Percentiles rank a stretch among this genome's conserved stretches.
phyloP scores from a whole-genome alignment of 768 basidiomycete genomes.

The Termitomyces sp. region DNA sequence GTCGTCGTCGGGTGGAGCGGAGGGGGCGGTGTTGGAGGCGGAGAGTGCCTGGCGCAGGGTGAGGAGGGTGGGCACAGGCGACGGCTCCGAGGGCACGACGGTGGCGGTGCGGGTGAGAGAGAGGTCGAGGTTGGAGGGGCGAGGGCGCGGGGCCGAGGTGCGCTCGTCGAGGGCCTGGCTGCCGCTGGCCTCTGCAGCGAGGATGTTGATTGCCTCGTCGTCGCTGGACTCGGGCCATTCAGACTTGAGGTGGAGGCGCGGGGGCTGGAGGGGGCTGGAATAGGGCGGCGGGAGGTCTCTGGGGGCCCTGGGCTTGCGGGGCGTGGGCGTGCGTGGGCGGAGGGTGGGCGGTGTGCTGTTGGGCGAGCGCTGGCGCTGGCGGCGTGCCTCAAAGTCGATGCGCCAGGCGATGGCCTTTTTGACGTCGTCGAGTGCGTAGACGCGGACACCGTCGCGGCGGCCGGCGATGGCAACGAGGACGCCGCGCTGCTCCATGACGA shows the following conservation, averaged over 20 bases:
- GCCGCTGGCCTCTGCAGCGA: constrained; percentile 78
- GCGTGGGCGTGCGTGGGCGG: constrained; percentile 39
- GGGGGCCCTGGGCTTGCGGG: constrained; percentile 30
- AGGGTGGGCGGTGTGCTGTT: constrained; percentile 50
- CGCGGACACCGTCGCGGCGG: constrained; percentile 78
- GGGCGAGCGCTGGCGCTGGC: constrained; percentile 69
- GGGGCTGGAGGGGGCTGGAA: constrained; percentile 19
- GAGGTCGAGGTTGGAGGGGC: constrained; percentile 70
- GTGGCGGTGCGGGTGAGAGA: constrained; percentile 33
- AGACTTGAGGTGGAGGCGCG: constrained; percentile 36
- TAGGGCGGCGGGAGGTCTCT: constrained; percentile 71
- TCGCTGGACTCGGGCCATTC: constrained; percentile 83
- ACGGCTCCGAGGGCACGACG: constrained; percentile 43
- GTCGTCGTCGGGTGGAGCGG: constrained; percentile 45
- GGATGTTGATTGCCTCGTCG: constrained; percentile 80
- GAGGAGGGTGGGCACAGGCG: constrained; percentile 57
- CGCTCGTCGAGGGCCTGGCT: constrained; percentile 80
- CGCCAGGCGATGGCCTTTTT: constrained; percentile 87
- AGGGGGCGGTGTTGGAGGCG: constrained; percentile 35
- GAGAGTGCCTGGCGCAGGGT: constrained; percentile 63
- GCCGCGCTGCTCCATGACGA: constrained; percentile 89
- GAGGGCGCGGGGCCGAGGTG: constrained; percentile 48
- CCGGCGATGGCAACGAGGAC: constrained; percentile 90
- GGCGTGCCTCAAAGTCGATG: constrained; percentile 70
- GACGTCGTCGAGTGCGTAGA: constrained; percentile 84